Evolutionary conservation across 768 basidiomycete species (phyloP), one percentile per base, ranked within the genome.

Genomic region (Lactarius vividus): DNA sequence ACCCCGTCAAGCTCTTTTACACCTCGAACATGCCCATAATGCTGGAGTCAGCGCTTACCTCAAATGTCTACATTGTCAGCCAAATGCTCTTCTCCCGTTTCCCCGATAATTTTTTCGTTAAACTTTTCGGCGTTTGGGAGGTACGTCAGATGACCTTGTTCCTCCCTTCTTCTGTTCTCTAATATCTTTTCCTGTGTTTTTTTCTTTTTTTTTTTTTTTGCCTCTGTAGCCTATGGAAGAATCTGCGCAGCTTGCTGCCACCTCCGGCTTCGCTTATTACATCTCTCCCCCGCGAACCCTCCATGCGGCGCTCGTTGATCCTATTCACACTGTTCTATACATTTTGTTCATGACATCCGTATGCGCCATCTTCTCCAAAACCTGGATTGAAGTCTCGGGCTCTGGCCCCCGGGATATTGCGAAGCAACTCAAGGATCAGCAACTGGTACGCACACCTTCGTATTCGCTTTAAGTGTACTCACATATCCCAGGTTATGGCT

Each of bases 21-120:
- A 98, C 97, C 18, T 90, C 87, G 53, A 99, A 98, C 81, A 99
- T 98, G 96, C 96, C 96, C 64, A 98, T 99, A 82, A 99, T 99
- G 96, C 85, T 98, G 66, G 92, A 98, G 79, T 88, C 86, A 16
- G 96, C 96, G 16, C 81, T 98, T 63, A 94, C 94, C 1, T 89
- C 87, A 64, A 96, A 99, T 76, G 88, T 99, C 35, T 98, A 95
- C 81, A 92, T 98, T 77, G 84, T 98, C 72, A 91, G 88, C 35
- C 97, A 98, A 79, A 98, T 98, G 96, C 85, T 98, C 67, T 88
- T 89, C 44, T 83, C 82, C 40, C 85, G 96, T 16, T 98, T 96
- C 88, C 97, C 97, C 0, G 80, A 82, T 70, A 97, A 97, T 81
- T 76, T 98, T 69, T 81, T 98, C 69, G 94, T 98, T 72, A 85